Evolutionary conservation across 2,329 filamentous ascomycete genomes (phyloP).

Genomic region (Diaporthe sp.): DNA sequence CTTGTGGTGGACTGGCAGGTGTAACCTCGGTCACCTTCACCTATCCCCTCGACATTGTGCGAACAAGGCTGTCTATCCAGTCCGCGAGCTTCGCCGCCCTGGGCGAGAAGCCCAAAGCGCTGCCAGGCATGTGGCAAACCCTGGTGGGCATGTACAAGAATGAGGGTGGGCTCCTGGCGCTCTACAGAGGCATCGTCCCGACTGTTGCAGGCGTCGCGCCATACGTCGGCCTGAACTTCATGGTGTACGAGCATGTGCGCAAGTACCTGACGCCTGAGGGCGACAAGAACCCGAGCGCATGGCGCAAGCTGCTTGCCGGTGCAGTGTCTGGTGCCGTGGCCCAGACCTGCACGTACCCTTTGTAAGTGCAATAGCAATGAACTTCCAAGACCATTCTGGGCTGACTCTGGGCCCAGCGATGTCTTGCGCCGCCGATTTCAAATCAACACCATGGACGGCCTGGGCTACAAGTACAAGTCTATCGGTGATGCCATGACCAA

Average conservation of each 20-base stretch:
- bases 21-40: constrained; percentile 96
- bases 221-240: constrained; percentile 98
- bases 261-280: constrained; percentile 89
- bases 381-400: constrained; percentile 44
- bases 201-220: constrained; percentile 96
- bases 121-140: constrained; percentile 94
- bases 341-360: constrained; percentile 98
- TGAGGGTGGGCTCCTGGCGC: constrained; percentile 85
- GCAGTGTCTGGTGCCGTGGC: constrained; percentile 96
- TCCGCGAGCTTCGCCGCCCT: constrained; percentile 93
- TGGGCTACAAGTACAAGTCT: constrained; percentile 95
- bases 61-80: constrained; percentile 96
- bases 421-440: constrained; percentile 95
- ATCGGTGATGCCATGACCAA: constrained; percentile 86
- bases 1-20: constrained; percentile 93
- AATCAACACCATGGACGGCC: constrained; percentile 98
- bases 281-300: constrained; percentile 82
- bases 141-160: constrained; percentile 88
- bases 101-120: constrained; percentile 71
- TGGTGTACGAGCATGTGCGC: constrained; percentile 94
- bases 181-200: constrained; percentile 96
- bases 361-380: constrained; percentile 72
- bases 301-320: constrained; percentile 88
- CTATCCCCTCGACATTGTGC: constrained; percentile 97
- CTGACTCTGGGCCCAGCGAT: constrained; percentile 69